Base-by-base conservation (phyloP, 1,284 basidiomycete genomes). In the Sporisorium sorghi region DNA sequence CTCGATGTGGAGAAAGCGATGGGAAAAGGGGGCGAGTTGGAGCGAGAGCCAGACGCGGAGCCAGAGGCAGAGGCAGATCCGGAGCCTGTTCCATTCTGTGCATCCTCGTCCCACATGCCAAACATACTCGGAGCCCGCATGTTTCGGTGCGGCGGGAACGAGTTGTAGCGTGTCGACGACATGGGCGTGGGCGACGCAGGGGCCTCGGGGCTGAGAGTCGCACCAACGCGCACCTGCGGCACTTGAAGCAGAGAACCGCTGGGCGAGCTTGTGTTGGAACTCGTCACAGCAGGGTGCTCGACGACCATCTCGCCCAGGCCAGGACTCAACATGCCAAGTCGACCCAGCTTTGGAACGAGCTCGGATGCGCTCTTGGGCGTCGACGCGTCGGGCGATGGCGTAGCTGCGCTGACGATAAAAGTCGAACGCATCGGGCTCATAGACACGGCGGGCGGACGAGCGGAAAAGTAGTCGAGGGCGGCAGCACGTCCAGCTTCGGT, bases 391-490 rank as follows among this genome's bases (percentile, higher is more conserved):
- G 74, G 71, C 6, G 77, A 63, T 2, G 79, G 79, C 12, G 77
- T 75, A 35, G 69, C 68, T n/a, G 68, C 63, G 46, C 74, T 74
- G 32, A 65, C 40, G 24, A 73, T 60, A 44, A 69, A 65, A 11
- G 67, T 53, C 3, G 68, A 68, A n/a, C 66, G 68, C 30, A 66
- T 57, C 3, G 63, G 67, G 40, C 67, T 63, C 24, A 63, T 40
- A 3, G 46, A 46, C 19, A 26, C 24, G 2, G 72, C 58, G 6
- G 75, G 35, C 0, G 79, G 76, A 43, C 68, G 77, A 0, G 78
- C 67, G 8, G 77, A 81, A 52, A 81, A 81, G 74, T 81, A 82
- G 56, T 81, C 79, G 33, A 81, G 69, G 32, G 79, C 79, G 15
- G 80, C 77, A 23, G 77, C 76, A 30, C 80, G 74, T 32, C 74